Evolutionary conservation across 768 basidiomycete species (phyloP).

Genomic region (Phaeotremella skinneri): DNA sequence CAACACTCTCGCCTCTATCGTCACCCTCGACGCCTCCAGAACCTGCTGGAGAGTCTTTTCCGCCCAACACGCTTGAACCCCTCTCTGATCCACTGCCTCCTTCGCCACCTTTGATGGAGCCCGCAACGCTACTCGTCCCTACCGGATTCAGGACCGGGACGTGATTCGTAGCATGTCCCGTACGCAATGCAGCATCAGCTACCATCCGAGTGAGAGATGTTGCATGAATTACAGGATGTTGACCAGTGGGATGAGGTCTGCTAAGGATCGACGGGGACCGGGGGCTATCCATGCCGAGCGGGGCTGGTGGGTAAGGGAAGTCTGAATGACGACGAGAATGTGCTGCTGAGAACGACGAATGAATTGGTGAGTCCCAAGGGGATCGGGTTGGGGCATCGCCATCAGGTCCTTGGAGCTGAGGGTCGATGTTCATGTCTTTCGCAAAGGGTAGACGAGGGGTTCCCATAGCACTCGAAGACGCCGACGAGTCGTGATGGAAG

Average conservation of each 20-base stretch:
- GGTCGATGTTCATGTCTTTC: constrained; percentile 30
- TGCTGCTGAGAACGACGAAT: constrained; percentile 1
- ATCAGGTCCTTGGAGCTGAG: constrained; percentile 18
- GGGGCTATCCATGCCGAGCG: constrained; percentile 14
- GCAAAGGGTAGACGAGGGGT: constrained; percentile 8
- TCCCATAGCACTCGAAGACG: not conserved
- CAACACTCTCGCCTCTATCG: not conserved
- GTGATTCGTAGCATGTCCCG: constrained; percentile 37
- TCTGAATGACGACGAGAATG: constrained; percentile 27
- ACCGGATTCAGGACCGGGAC: constrained; percentile 12
- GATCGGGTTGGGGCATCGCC: constrained; percentile 19
- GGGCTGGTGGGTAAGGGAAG: constrained; percentile 25
- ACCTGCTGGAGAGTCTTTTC: not conserved
- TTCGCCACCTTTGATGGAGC: not conserved
- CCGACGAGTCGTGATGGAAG: not conserved
- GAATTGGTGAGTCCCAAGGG: constrained; percentile 33
- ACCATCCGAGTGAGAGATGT: constrained; percentile 45
- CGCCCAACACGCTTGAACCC: constrained; percentile 3
- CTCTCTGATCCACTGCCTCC: not conserved
- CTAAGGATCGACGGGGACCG: constrained; percentile 21
- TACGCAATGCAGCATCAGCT: constrained; percentile 44
- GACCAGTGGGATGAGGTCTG: constrained; percentile 17
- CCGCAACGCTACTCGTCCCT: not conserved
- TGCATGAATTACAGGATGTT: constrained; percentile 20
- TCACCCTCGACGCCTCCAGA: not conserved